Base-by-base conservation (phyloP, 2,329 filamentous ascomycete species). In the Colletotrichum sidae region DNA sequence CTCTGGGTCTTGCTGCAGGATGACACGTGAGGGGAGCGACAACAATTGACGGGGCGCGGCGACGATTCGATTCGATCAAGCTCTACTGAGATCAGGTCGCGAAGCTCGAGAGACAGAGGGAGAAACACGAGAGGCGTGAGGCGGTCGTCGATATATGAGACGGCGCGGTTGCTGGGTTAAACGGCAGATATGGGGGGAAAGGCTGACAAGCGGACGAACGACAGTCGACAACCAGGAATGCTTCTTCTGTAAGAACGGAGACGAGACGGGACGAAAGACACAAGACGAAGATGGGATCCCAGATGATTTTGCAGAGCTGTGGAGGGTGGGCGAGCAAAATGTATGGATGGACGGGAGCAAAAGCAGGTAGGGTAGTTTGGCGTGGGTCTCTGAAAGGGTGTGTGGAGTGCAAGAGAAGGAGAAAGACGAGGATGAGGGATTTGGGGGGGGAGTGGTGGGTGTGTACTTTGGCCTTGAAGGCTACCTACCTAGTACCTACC, bases 81-180 rank as follows among this genome's bases (percentile, higher is more conserved):
- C 25, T 1, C 25, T 25, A 25, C 25, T 25, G 25, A 25, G 25
- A 25, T 25, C n/a, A 17, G 33, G 34, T n/a, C 42, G 42, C 42
- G 51, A 25, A 59, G 46, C 56, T 56, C 35, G 62, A 47, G 54
- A 53, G 9, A 42, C 4, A 33, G 41, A 52, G n/a, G 8, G 7
- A 55, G 52, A 46, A 34, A 42, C 35, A 39, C 17, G 39, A 17
- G 42, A 3, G 38, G 45, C 12, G 55, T 38, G 41, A 59, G 51
- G 61, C 56, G 50, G 61, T 61, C 57, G 62, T 46, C 62, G 52
- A 65, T 62, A 62, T 65, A 56, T 62, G 62, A 65, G 58, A 41
- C 41, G 37, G 41, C 25, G 62, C 52, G 42, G 33, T 49, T 41
- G 61, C 35, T 56, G 58, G 49, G 47, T 56, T 41, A 53, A 46